phyloP scores from a whole-genome alignment of 192 early-diverging fungal genomes.

The Dissophora globulifera region DNA sequence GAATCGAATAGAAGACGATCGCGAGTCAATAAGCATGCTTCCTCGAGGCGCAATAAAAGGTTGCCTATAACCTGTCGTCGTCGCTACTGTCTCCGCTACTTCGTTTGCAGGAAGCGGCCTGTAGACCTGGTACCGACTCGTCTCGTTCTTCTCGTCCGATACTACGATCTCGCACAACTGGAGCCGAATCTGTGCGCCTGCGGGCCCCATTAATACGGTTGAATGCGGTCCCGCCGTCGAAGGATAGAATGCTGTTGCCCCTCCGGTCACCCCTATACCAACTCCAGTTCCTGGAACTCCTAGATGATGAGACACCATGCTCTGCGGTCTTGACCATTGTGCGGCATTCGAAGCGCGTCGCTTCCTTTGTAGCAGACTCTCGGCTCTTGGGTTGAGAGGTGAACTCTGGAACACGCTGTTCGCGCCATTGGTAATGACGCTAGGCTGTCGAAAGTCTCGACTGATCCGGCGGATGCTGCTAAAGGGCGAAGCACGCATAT shows the following conservation, averaged over 20 bases:
- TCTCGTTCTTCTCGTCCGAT: slow-evolving; percentile 45
- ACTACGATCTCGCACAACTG: slow-evolving; percentile 49
- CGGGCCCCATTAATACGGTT: slow-evolving; percentile 41
- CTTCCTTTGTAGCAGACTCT: slow-evolving; percentile 46
- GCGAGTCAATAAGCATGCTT: slow-evolving; percentile 16
- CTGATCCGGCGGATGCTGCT: slow-evolving; percentile 43
- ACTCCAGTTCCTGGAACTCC: slow-evolving; percentile 10
- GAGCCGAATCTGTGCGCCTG: slow-evolving; percentile 26
- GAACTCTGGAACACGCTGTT: slow-evolving; percentile 33
- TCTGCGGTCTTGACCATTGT: slow-evolving; percentile 24
- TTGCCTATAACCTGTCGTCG: slow-evolving; percentile 11
- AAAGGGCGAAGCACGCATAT: slow-evolving; percentile 51
- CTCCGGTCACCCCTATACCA: slow-evolving; percentile 6
- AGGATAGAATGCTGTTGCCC: slow-evolving; percentile 25
- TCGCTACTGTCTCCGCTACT: not conserved
- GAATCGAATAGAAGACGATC: slow-evolving; percentile 34
- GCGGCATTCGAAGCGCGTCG: slow-evolving; percentile 42
- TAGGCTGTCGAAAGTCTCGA: slow-evolving; percentile 41
- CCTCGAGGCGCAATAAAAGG: slow-evolving; percentile 17
- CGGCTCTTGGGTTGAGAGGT: slow-evolving; percentile 38
- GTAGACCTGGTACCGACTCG: slow-evolving; percentile 46
- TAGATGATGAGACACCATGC: slow-evolving; percentile 19
- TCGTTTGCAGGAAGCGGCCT: slow-evolving; percentile 2
- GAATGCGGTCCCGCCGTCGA: slow-evolving; percentile 25
- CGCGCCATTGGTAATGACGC: slow-evolving; percentile 6